Base-by-base conservation (phyloP, 2,329 filamentous ascomycete species). In the Chrysosporium keratinophilum region DNA sequence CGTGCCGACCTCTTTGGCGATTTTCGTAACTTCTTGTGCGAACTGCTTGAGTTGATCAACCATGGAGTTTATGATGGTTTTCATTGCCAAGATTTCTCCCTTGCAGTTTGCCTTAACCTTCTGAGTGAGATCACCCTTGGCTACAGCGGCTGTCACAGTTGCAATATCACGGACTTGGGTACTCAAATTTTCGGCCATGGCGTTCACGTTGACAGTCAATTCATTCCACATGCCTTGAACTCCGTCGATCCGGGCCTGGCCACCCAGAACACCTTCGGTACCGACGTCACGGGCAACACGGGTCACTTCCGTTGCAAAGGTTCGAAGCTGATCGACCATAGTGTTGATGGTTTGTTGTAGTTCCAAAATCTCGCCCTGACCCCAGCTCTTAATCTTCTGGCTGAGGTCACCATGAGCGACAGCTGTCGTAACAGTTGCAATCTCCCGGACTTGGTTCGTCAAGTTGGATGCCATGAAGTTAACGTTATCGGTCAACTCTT, bases 1-100 rank as follows among this genome's bases (percentile, higher is more conserved):
- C 1, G 93, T 97, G 57, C 91, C 91, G 76, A 97, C 93, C 71
- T 97, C 91, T 68, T 88, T 85, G 37, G 91, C 91, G 65, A 98
- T 87, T 71, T 93, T 94, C 37, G 91, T 97, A 63, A 98, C 93
- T 74, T 97, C 91, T 65, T 89, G 87, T 9, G 93, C 93, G 67
- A 97, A 97, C 66, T 96, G 90, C 66, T 95, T 88, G 55, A 98
- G 77, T 69, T 96, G 93, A 69, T 96, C 93, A 61, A 98, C 91
- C 91, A 98, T 98, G 68, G 87, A 93, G 73, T 98, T 98, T 76
- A 97, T 98, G 45, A 93, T 97, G 56, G 89, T 90, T 73, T 98
- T 98, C 65, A 98, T 85, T 74, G 87, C 88, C 67, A 83, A 86
- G 64, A 90, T 97, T 77, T 91, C 93, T 70, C 86, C 94, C 74